Conservation (phyloP, 2,329 filamentous ascomycete genomes). For the Alternaria consortialis region DNA sequence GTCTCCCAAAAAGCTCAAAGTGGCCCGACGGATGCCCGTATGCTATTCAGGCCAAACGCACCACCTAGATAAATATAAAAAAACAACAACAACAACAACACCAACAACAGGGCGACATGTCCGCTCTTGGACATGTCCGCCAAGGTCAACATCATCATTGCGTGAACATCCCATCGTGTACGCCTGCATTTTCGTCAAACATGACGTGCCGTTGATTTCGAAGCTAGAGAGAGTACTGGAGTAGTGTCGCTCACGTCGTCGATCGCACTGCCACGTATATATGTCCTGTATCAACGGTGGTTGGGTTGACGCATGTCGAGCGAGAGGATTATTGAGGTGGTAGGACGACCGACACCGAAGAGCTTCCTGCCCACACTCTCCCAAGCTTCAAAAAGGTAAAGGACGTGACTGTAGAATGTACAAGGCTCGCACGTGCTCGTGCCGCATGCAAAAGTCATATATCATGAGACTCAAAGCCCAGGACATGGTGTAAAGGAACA, state of each 20-base stretch:
- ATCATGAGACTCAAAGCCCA: conserved; percentile 44
- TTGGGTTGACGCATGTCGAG: conserved; percentile 18
- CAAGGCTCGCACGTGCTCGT: conserved; percentile 49
- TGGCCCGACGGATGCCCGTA: conserved; percentile 18
- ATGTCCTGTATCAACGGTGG: conserved; percentile 20
- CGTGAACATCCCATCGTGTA: conserved; percentile 37
- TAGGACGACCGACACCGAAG: conserved; percentile 28
- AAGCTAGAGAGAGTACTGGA: conserved; percentile 15
- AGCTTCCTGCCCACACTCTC: conserved; percentile 20
- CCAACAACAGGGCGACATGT: conserved; percentile 34
- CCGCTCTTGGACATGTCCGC: conserved; percentile 28
- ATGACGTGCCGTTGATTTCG: conserved; percentile 22
- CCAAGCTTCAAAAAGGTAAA: conserved; percentile 38
- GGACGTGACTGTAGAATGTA: conserved; percentile 43
- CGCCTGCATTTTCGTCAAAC: conserved; percentile 41
- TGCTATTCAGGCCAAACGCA: conserved; percentile 24
- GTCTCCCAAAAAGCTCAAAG: conserved; percentile 17
- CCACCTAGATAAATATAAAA: conserved; percentile 25
- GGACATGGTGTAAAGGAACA: conserved; percentile 37
- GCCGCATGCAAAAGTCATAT: conserved; percentile 50
- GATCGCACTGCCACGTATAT: conserved; percentile 27
- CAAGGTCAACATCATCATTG: conserved; percentile 40
- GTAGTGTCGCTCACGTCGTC: conserved; percentile 24
- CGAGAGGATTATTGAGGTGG: conserved; percentile 23
- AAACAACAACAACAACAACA: no score